Conservation (phyloP, 805 yeast genomes). For the Ogataea dorogensis region DNA sequence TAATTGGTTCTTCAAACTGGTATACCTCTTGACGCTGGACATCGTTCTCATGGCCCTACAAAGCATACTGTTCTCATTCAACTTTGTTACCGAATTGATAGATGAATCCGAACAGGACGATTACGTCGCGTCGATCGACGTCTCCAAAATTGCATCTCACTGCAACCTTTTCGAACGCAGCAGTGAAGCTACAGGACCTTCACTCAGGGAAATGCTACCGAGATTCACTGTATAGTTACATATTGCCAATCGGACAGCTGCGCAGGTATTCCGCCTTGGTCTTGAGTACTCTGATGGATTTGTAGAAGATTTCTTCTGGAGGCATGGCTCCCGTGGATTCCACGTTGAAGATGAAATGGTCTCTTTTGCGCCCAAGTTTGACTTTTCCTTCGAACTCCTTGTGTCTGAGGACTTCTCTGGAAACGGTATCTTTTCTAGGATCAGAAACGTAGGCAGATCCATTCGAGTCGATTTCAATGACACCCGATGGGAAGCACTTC, state of each 20-base stretch:
- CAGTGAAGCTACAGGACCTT: constrained; percentile 18
- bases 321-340: constrained; percentile 97
- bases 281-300: constrained; percentile 79
- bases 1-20: constrained; percentile 28
- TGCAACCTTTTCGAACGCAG: constrained; percentile 2
- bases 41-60: constrained; percentile 31
- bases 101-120: constrained; percentile 24
- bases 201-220: constrained; percentile 8
- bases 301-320: constrained; percentile 93
- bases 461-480: constrained; percentile 65
- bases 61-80: constrained; percentile 29
- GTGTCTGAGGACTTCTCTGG: constrained; percentile 94
- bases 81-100: constrained; percentile 31
- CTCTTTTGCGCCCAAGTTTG: constrained; percentile 85
- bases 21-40: constrained; percentile 33
- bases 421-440: constrained; percentile 93
- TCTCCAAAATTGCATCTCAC: constrained; percentile 1
- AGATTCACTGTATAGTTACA: constrained; percentile 12
- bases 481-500: constrained; percentile 92
- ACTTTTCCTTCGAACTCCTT: constrained; percentile 88
- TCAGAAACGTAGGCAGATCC: constrained; percentile 81
- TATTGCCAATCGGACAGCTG: constrained; percentile 66
- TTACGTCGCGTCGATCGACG: constrained; percentile 13
- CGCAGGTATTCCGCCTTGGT: constrained; percentile 80
- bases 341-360: constrained; percentile 90